Base-by-base conservation (phyloP, 108 stramenopile genomes). In the Chaetoceros tenuissimus region DNA sequence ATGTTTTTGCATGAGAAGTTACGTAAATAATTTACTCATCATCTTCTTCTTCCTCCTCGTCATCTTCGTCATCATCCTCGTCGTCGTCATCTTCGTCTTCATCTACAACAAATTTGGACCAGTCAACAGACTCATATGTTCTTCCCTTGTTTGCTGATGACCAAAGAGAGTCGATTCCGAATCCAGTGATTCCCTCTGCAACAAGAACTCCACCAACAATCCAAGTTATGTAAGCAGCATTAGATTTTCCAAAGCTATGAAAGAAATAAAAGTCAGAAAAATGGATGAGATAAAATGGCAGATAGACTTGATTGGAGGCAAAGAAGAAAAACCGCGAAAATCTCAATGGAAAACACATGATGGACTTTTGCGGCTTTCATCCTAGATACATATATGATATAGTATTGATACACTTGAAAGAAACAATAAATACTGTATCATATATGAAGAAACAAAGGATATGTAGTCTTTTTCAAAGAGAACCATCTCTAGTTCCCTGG, bases 1-100 rank as follows among this genome's bases (percentile, higher is more conserved):
- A n/a, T n/a, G n/a, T n/a, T n/a, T n/a, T n/a, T n/a, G n/a, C n/a
- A n/a, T n/a, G n/a, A n/a, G n/a, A n/a, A n/a, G n/a, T n/a, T n/a
- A n/a, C n/a, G n/a, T n/a, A n/a, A n/a, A n/a, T n/a, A n/a, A n/a
- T n/a, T 40, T 40, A 5, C 5, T 40, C 34, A 13, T 40, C 34
- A 13, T 40, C 34, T 40, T 72, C 74, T 20, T 76, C 77, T 30
- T 75, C 80, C 16, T 80, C 81, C 28, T 88, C 82, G 24, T 80
- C 80, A 3, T 76, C 82, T 8, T 83, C 85, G 2, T 84, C 85
- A 13, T 92, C 86, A 8, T 82, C 90, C 2, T 88, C 87, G 0
- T 89, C 91, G 0, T 88, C 85, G 0, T 87, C 85, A 0, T 83
- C 87, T 8, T 92, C 91, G 0, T 88, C 86, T 23, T 85, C 85